Percentiles rank a stretch among this genome's conserved stretches.
phyloP scores from a whole-genome alignment of 192 early-diverging fungal genomes.

The Mycoemilia scoparia region DNA sequence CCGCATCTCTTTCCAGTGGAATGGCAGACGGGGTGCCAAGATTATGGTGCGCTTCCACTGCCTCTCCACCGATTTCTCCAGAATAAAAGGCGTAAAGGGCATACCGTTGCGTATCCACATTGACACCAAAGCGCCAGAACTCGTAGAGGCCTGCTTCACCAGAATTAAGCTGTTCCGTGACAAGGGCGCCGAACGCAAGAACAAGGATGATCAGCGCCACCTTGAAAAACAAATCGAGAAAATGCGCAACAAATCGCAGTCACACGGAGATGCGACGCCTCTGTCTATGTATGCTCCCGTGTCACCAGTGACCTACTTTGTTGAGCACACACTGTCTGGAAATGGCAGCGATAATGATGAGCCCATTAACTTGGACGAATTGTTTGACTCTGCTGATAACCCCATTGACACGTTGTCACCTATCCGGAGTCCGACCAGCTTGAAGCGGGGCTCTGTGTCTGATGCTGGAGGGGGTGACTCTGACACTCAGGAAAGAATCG shows the following conservation, averaged over 20 bases:
- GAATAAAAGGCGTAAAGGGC: slow-evolving; percentile 68
- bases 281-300: slow-evolving; percentile 23
- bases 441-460: no score
- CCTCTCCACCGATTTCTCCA: slow-evolving; percentile 59
- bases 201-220: slow-evolving; percentile 59
- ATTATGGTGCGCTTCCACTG: slow-evolving; percentile 52
- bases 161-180: slow-evolving; percentile 55
- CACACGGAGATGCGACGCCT: slow-evolving; percentile 4
- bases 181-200: slow-evolving; percentile 62
- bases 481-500: slow-evolving; percentile 11
- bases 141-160: slow-evolving; percentile 20
- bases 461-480: slow-evolving; percentile 1
- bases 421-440: no score
- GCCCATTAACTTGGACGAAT: slow-evolving; percentile 14
- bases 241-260: slow-evolving; percentile 3
- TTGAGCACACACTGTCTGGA: slow-evolving; percentile 21
- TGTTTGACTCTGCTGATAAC: no score
- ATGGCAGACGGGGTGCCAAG: slow-evolving; percentile 40
- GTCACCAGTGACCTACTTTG: slow-evolving; percentile 7
- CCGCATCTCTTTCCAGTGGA: slow-evolving; percentile 51
- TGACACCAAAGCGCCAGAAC: slow-evolving; percentile 4
- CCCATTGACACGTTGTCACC: no score
- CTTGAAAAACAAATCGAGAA: slow-evolving; percentile 34
- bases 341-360: slow-evolving; percentile 33
- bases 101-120: slow-evolving; percentile 41